A percentile compares a stretch with the other conserved stretches of the same genome.
Conservation (phyloP, 768 basidiomycete genomes). For the Ramaria sp. region DNA sequence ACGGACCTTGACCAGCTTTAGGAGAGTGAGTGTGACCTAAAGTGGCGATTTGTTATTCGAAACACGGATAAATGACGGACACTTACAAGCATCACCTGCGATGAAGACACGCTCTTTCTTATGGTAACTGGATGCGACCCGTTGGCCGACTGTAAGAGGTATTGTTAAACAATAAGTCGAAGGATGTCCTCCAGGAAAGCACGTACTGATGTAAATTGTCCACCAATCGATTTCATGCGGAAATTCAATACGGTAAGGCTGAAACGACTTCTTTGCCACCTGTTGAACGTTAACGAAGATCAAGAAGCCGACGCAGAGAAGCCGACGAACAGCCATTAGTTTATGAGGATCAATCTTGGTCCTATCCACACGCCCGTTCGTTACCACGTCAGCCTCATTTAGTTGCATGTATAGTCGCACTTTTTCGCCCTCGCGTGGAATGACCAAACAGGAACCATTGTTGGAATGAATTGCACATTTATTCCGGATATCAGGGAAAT, state of each 20-base stretch:
- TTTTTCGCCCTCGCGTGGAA: slow-evolving; percentile 60
- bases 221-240: slow-evolving; percentile 54
- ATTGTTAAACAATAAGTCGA: not conserved
- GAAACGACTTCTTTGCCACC: slow-evolving; percentile 44
- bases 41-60: no score
- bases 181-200: not conserved
- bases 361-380: slow-evolving; percentile 42
- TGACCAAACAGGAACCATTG: slow-evolving; percentile 59
- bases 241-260: slow-evolving; percentile 42
- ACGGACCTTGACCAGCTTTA: slow-evolving; percentile 37
- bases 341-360: slow-evolving; percentile 35
- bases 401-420: slow-evolving; percentile 67
- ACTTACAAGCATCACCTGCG: slow-evolving; percentile 57
- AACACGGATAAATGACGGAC: slow-evolving; percentile 33
- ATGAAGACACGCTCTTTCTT: slow-evolving; percentile 61
- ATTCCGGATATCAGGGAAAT: slow-evolving; percentile 71
- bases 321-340: slow-evolving; percentile 36
- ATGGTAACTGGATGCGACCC: slow-evolving; percentile 55
- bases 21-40: slow-evolving; percentile 17
- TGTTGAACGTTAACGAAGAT: slow-evolving; percentile 14
- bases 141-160: slow-evolving; percentile 48
- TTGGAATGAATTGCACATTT: slow-evolving; percentile 55
- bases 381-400: slow-evolving; percentile 35
- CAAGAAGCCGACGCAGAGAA: not conserved
- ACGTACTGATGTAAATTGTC: slow-evolving; percentile 59